Conservation (phyloP, 257 asterid species). For the Salvia hispanica region DNA sequence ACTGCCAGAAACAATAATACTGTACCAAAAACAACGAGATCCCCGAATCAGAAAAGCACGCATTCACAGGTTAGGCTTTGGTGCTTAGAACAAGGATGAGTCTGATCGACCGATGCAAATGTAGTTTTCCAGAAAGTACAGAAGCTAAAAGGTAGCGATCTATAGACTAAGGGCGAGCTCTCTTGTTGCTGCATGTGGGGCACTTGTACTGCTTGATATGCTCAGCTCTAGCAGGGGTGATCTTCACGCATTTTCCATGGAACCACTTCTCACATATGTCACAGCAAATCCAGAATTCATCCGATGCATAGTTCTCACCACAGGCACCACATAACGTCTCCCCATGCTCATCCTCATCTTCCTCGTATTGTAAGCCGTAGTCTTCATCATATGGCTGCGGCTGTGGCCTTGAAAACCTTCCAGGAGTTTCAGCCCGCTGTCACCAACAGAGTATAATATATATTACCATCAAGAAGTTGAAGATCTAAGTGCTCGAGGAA, state of each 20-base stretch:
- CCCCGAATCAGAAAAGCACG: slow-evolving; percentile 27
- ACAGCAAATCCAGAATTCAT: slow-evolving; percentile 85
- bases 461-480: slow-evolving; percentile 11
- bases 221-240: slow-evolving; percentile 75
- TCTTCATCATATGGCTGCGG: slow-evolving; percentile 56
- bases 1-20: slow-evolving; percentile 34
- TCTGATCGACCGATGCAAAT: slow-evolving; percentile 20
- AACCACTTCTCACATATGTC: slow-evolving; percentile 85
- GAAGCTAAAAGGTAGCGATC: slow-evolving; percentile 12
- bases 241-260: slow-evolving; percentile 90
- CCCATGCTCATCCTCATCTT: slow-evolving; percentile 67
- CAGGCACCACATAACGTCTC: slow-evolving; percentile 75
- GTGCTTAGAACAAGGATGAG: slow-evolving; percentile 25
- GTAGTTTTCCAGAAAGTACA: slow-evolving; percentile 23
- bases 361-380: slow-evolving; percentile 47
- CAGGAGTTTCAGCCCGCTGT: slow-evolving; percentile 45
- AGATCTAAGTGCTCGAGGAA: neutral
- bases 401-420: slow-evolving; percentile 39
- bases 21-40: slow-evolving; percentile 32
- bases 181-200: slow-evolving; percentile 78
- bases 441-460: slow-evolving; percentile 21
- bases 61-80: slow-evolving; percentile 40
- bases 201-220: slow-evolving; percentile 83
- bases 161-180: slow-evolving; percentile 46
- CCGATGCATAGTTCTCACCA: slow-evolving; percentile 58